Evolutionary conservation across 2,329 filamentous ascomycete genomes (phyloP).

Genomic region (Fusarium proliferatum): DNA sequence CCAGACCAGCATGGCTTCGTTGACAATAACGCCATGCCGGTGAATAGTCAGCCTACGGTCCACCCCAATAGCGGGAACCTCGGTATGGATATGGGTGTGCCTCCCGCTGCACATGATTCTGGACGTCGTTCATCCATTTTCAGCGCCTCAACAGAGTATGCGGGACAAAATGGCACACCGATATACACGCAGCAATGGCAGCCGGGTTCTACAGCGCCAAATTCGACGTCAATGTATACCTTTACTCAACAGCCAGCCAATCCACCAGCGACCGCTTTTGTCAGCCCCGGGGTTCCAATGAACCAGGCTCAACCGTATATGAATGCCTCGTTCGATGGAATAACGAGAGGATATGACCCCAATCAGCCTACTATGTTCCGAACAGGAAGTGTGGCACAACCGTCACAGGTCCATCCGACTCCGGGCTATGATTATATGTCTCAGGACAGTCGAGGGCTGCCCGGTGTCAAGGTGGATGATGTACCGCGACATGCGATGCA

Average conservation of each 20-base stretch:
- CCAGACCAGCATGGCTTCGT: constrained; percentile 56
- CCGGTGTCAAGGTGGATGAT: constrained; percentile 47
- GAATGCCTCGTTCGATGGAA: constrained; percentile 49
- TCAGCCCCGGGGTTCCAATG: constrained; percentile 48
- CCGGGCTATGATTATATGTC: constrained; percentile 52
- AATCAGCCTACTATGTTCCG: constrained; percentile 50
- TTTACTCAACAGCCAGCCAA: constrained; percentile 56
- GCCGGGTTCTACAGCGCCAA: constrained; percentile 55
- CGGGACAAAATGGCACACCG: constrained; percentile 49
- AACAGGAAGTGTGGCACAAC: constrained; percentile 45
- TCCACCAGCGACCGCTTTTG: constrained; percentile 47
- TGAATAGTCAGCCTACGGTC: constrained; percentile 50
- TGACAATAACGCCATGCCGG: constrained; percentile 51
- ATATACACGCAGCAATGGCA: constrained; percentile 61
- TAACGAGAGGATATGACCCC: constrained; percentile 50
- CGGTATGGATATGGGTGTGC: constrained; percentile 58
- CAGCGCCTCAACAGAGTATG: constrained; percentile 55
- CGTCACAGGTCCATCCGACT: constrained; percentile 44
- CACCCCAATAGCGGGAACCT: constrained; percentile 51
- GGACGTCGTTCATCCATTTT: constrained; percentile 60
- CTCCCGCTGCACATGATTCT: constrained; percentile 56
- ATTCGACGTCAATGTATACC: constrained; percentile 57
- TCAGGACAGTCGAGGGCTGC: constrained; percentile 48
- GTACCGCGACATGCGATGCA: constrained; percentile 46
- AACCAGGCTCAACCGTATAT: constrained; percentile 50